Evolutionary conservation across 2,329 filamentous ascomycete genomes (phyloP).

Genomic region (Sphaerulina musiva): DNA sequence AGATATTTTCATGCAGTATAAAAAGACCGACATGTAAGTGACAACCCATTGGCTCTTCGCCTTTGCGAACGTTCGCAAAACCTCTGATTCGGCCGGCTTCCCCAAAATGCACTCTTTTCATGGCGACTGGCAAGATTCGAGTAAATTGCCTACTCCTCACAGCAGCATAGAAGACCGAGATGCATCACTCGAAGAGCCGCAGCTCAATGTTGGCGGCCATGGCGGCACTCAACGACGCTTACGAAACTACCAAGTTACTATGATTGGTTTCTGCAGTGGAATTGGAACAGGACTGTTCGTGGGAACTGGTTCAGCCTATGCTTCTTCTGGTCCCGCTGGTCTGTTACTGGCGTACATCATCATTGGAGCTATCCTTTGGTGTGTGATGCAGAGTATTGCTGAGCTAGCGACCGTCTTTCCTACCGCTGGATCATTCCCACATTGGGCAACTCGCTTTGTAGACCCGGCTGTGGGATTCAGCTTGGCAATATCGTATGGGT

Average conservation of each 20-base stretch:
- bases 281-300: constrained; percentile 50
- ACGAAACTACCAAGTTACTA: constrained; percentile 20
- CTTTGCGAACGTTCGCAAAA: too few species aligned
- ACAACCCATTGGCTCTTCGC: too few species aligned
- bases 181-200: background rate
- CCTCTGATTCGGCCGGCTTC: too few species aligned
- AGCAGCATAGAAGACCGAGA: background rate
- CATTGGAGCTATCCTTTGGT: constrained; percentile 28
- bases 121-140: too few species aligned
- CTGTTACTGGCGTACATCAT: constrained; percentile 40
- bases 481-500: constrained; percentile 32
- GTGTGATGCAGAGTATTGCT: constrained; percentile 31
- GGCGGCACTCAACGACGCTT: constrained; percentile 19
- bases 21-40: too few species aligned
- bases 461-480: constrained; percentile 34
- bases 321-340: constrained; percentile 43
- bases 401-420: constrained; percentile 26
- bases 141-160: background rate
- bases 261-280: constrained; percentile 20
- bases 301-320: constrained; percentile 42
- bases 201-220: constrained; percentile 19
- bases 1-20: too few species aligned
- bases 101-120: too few species aligned
- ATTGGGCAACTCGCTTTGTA: constrained; percentile 29
- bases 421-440: constrained; percentile 29